These are phyloP conservation scores for Sclerotinia trifoliorum DNA, from an alignment of 2,329 filamentous ascomycete genomes.

Conservation along the genomic window DNA sequence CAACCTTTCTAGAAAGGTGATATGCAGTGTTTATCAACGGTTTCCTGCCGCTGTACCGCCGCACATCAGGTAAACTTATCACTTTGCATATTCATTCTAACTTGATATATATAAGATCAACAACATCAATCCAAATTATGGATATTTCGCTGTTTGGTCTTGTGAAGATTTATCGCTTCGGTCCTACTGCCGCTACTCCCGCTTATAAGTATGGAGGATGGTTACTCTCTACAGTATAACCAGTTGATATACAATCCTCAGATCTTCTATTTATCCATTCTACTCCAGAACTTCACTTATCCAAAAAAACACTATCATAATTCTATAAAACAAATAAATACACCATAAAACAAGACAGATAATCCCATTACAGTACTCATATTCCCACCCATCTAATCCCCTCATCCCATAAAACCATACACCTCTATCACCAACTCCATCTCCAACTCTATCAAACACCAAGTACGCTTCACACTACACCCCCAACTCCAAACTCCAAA, in stretches of 20 bases:
- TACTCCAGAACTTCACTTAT: too few relatives aligned
- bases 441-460: too few relatives aligned
- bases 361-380: too few relatives aligned
- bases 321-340: not conserved
- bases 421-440: too few relatives aligned
- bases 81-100: not conserved
- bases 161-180: not conserved
- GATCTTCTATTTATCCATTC: not conserved
- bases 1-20: constrained; percentile 4
- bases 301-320: too few relatives aligned
- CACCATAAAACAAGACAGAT: not conserved
- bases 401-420: too few relatives aligned
- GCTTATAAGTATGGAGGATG: not conserved
- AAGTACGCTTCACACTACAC: too few relatives aligned
- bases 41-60: not conserved
- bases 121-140: not conserved
- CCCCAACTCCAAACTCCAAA: not conserved
- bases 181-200: not conserved
- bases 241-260: not conserved
- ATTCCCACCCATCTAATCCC: not conserved
- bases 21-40: constrained; percentile 8
- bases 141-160: not conserved
- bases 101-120: not conserved
- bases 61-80: not conserved
- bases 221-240: too few relatives aligned